Conservation (phyloP, 306 rosid genomes). For the Dalbergia cultrata region DNA sequence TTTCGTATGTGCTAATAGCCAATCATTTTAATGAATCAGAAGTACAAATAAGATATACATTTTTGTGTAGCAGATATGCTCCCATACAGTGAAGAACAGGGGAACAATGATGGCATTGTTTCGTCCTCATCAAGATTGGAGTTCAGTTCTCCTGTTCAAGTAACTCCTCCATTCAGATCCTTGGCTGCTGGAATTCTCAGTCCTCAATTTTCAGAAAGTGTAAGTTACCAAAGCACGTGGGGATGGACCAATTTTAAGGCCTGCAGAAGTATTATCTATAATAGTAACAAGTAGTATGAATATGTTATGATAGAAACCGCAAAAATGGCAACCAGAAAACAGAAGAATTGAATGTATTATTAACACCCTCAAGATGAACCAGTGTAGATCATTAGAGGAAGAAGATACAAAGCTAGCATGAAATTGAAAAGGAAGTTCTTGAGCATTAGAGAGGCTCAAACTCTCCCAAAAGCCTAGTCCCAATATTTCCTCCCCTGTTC, state of each 20-base stretch:
- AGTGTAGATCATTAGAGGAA: too few species aligned
- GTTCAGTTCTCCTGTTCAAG: constrained; percentile 79
- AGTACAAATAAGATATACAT: constrained; percentile 36
- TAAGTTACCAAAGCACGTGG: constrained; percentile 56
- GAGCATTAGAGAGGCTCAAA: too few species aligned
- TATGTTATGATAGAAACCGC: background rate
- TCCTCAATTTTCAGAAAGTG: constrained; percentile 94
- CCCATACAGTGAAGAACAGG: constrained; percentile 56
- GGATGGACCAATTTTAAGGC: constrained; percentile 15
- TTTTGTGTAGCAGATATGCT: constrained; percentile 54
- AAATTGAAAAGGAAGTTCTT: too few species aligned
- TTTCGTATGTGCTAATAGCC: constrained; percentile 6
- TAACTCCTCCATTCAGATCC: constrained; percentile 82
- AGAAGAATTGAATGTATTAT: too few species aligned
- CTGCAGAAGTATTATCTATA: background rate
- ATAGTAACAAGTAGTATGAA: constrained; percentile 8
- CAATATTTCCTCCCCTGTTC: too few species aligned
- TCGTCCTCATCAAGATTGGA: constrained; percentile 63
- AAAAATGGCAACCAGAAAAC: too few species aligned
- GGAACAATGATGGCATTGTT: constrained; percentile 50
- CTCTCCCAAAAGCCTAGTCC: too few species aligned
- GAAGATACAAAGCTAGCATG: too few species aligned
- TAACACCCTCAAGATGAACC: too few species aligned
- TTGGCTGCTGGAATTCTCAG: constrained; percentile 89
- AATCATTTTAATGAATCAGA: constrained; percentile 26